Conservation (phyloP, 345 rosid genomes). For the Brassica incana region DNA sequence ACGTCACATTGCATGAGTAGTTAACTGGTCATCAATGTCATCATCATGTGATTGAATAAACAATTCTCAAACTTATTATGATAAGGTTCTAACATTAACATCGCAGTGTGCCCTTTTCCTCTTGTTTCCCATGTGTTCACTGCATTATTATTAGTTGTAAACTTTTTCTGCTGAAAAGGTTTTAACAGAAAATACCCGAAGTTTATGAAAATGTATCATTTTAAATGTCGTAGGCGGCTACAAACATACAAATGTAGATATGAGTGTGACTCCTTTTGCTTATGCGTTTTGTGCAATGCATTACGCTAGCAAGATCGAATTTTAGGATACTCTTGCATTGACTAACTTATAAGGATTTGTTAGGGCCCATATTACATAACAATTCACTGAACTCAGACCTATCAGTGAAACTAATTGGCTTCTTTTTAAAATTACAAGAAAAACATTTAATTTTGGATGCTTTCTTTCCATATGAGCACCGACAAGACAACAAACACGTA, state of each 20-base stretch:
- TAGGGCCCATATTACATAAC: background rate
- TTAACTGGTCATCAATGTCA: background rate
- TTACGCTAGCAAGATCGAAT: background rate
- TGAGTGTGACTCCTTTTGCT: background rate
- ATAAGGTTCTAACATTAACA: background rate
- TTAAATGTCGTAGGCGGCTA: background rate
- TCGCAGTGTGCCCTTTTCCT: background rate
- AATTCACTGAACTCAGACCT: background rate
- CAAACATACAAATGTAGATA: background rate
- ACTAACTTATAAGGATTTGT: background rate
- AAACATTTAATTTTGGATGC: constrained; percentile 8
- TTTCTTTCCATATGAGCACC: constrained; percentile 37
- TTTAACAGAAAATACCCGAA: background rate
- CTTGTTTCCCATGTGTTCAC: background rate
- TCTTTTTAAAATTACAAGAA: background rate
- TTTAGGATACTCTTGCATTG: background rate
- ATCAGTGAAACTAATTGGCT: background rate
- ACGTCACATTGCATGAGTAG: background rate
- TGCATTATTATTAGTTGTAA: background rate
- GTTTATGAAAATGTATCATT: background rate
- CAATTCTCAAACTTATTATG: background rate
- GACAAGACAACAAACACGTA: constrained; percentile 15
- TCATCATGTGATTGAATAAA: constrained; percentile 18
- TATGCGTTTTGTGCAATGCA: background rate
- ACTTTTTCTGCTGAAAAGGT: background rate